Evolutionary conservation across 2,329 filamentous ascomycete species (phyloP).

Genomic region (Lasiodiplodia sp.): DNA sequence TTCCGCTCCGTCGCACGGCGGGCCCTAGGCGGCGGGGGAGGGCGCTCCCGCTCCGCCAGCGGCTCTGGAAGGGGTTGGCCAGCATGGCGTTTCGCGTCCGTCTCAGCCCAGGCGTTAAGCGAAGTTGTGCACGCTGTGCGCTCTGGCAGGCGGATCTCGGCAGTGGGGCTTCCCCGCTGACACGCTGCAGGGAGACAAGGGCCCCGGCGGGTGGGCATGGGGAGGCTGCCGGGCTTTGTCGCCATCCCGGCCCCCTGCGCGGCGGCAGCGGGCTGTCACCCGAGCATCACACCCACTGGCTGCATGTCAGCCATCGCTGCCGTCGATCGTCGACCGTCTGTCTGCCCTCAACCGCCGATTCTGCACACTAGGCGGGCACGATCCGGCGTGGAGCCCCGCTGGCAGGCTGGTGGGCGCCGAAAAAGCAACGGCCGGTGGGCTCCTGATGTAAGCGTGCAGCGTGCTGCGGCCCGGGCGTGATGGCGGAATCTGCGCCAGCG

Average conservation of each 20-base stretch:
- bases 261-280: conserved; percentile 23
- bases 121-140: conserved; percentile 26
- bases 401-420: conserved; percentile 3
- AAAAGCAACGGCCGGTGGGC: conserved; percentile 25
- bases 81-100: conserved; percentile 24
- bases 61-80: neutral
- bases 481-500: conserved; percentile 15
- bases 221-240: conserved; percentile 1
- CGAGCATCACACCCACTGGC: conserved; percentile 22
- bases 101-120: conserved; percentile 25
- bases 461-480: conserved; percentile 23
- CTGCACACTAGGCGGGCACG: conserved; percentile 23
- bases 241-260: conserved; percentile 18
- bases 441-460: conserved; percentile 26
- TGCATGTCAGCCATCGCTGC: conserved; percentile 25
- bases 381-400: conserved; percentile 10
- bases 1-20: neutral
- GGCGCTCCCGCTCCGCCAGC: neutral
- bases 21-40: neutral
- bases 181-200: conserved; percentile 16
- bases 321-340: conserved; percentile 7
- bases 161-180: conserved; percentile 27
- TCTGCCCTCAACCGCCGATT: conserved; percentile 14
- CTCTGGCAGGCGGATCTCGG: conserved; percentile 28
- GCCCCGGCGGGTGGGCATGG: neutral